Conservation (phyloP, 805 yeast species). For the Debaryomyces maramus region DNA sequence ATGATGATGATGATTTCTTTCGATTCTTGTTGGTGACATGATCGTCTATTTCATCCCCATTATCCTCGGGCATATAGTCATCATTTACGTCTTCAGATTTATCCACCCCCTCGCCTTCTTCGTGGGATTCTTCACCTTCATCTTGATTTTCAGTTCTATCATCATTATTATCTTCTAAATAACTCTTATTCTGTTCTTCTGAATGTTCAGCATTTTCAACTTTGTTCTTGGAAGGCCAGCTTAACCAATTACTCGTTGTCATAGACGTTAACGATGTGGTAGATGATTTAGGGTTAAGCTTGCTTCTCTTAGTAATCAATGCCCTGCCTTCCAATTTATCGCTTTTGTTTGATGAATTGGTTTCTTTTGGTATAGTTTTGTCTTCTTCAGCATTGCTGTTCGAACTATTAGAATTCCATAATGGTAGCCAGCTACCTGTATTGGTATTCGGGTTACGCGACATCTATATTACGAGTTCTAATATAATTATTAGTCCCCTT, state of each 20-base stretch:
- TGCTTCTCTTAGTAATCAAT: too few species aligned
- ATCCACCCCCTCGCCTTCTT: slow-evolving; percentile 16
- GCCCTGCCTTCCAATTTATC: not conserved
- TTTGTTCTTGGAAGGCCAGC: slow-evolving; percentile 18
- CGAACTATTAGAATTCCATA: slow-evolving; percentile 6
- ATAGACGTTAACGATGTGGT: slow-evolving; percentile 24
- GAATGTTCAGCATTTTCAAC: slow-evolving; percentile 4
- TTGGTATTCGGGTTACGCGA: slow-evolving; percentile 3
- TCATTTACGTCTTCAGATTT: slow-evolving; percentile 21
- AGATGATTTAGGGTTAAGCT: too few species aligned
- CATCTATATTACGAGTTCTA: too few species aligned
- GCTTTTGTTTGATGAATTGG: not conserved
- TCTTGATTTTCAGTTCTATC: slow-evolving; percentile 5
- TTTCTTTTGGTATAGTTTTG: not conserved
- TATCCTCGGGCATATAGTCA: slow-evolving; percentile 22
- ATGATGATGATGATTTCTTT: slow-evolving; percentile 23
- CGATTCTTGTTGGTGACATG: slow-evolving; percentile 22
- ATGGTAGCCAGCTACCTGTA: slow-evolving; percentile 7
- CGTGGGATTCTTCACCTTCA: slow-evolving; percentile 9
- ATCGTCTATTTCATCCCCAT: slow-evolving; percentile 36
- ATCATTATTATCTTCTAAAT: slow-evolving; percentile 10
- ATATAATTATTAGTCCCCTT: too few species aligned
- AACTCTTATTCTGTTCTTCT: too few species aligned
- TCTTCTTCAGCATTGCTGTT: too few species aligned
- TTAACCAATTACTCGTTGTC: slow-evolving; percentile 29